A percentile compares a stretch with the other conserved stretches of the same genome.
phyloP scores from a whole-genome alignment of 2,329 filamentous ascomycete species.

The Didymella lethalis region DNA sequence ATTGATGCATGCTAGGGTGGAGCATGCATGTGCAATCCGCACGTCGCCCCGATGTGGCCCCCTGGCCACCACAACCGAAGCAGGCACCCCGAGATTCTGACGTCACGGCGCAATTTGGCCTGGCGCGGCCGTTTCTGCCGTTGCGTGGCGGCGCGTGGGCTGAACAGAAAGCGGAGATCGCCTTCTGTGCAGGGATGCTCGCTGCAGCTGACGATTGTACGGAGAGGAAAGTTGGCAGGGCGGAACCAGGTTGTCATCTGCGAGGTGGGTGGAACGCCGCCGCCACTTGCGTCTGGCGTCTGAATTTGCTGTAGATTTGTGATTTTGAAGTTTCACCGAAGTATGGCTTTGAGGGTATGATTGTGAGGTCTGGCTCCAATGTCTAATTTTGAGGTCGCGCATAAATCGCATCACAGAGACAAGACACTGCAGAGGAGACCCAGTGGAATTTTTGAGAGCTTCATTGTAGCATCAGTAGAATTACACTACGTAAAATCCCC shows the following conservation, averaged over 20 bases:
- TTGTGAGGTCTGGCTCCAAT: neutral
- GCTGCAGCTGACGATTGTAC: conserved; percentile 30
- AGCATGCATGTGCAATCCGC: conserved; percentile 29
- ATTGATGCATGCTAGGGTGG: conserved; percentile 42
- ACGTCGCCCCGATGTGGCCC: conserved; percentile 21
- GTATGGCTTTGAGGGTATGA: too few species aligned
- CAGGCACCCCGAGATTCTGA: conserved; percentile 27
- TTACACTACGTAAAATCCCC: conserved; percentile 34
- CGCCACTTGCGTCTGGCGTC: neutral
- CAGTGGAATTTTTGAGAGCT: neutral
- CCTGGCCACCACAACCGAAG: conserved; percentile 17
- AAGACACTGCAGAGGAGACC: neutral
- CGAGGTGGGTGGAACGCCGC: conserved; percentile 12
- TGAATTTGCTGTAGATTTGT: neutral
- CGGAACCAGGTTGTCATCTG: conserved; percentile 10
- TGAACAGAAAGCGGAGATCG: conserved; percentile 11
- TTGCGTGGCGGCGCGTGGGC: conserved; percentile 17
- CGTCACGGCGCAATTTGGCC: conserved; percentile 27
- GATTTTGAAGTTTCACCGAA: neutral
- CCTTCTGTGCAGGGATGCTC: conserved; percentile 14
- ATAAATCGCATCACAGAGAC: neutral
- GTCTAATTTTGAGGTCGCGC: neutral
- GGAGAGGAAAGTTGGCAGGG: conserved; percentile 33
- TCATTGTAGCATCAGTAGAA: conserved; percentile 13
- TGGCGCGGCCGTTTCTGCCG: conserved; percentile 22